phyloP scores from a whole-genome alignment of 2,329 filamentous ascomycete species.

The Aureobasidium sp. region DNA sequence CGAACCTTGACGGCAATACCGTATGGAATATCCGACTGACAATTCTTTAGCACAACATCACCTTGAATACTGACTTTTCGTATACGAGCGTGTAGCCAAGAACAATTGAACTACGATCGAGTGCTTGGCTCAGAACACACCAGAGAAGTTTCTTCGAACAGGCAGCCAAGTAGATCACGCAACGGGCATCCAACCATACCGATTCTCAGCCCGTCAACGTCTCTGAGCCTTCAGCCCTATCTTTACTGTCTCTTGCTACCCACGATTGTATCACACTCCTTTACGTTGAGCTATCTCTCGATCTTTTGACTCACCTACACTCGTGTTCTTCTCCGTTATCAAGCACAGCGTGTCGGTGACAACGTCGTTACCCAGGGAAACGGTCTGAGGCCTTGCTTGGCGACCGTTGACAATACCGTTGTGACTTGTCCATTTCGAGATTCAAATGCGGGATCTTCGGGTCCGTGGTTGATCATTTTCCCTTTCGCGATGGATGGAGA shows the following conservation, averaged over 20 bases:
- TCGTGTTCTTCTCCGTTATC: neutral
- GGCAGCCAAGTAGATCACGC: neutral
- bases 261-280: no score
- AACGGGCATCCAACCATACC: neutral
- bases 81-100: neutral
- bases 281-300: no score
- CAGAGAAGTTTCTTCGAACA: neutral
- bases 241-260: neutral
- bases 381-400: neutral
- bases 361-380: neutral
- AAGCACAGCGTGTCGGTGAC: neutral
- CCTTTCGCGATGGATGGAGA: neutral
- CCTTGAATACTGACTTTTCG: neutral
- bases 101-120: no score
- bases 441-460: neutral
- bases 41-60: neutral
- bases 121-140: neutral
- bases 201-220: neutral
- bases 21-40: neutral
- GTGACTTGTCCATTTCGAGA: neutral
- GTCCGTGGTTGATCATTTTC: constrained; percentile 9
- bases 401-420: neutral
- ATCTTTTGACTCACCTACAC: neutral
- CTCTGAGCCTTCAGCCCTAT: neutral
- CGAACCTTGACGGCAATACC: no score